These are phyloP conservation scores for Mychonastes homosphaera DNA, from an alignment of 139 green algal genomes.

Conservation along the genomic window DNA sequence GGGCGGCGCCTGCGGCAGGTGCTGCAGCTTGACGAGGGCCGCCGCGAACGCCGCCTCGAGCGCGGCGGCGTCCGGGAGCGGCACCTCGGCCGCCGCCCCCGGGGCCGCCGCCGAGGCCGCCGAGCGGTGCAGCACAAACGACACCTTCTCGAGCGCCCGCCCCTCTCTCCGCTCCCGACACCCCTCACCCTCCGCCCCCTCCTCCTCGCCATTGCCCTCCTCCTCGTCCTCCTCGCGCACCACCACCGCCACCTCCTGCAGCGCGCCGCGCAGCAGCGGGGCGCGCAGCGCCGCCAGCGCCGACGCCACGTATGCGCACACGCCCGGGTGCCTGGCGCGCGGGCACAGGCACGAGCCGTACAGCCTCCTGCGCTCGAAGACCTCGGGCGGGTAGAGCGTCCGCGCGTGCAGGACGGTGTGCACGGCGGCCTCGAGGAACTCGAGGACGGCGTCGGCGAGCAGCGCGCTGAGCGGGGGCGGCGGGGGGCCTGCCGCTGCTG, in stretches of 20 bases:
- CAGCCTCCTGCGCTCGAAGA: slow-evolving; percentile 28
- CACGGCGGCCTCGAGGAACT: slow-evolving; percentile 37
- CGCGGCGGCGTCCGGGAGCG: slow-evolving; percentile 9
- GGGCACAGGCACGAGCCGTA: slow-evolving; percentile 15
- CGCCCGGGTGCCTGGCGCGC: slow-evolving; percentile 27
- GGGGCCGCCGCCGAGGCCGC: not conserved
- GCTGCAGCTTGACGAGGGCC: slow-evolving; percentile 30
- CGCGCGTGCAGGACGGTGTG: slow-evolving; percentile 21
- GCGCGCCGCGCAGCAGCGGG: slow-evolving; percentile 26
- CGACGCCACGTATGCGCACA: slow-evolving; percentile 29
- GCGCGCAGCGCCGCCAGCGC: slow-evolving; percentile 14
- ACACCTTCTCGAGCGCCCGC: slow-evolving; percentile 19
- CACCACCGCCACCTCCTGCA: slow-evolving; percentile 46
- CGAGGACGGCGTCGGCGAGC: slow-evolving; percentile 9
- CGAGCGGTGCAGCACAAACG: slow-evolving; percentile 25
- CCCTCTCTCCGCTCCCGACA: too few relatives aligned
- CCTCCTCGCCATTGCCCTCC: too few relatives aligned
- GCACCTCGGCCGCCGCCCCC: not conserved
- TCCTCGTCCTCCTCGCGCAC: too few relatives aligned
- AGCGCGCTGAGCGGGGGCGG: too few relatives aligned
- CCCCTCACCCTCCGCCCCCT: too few relatives aligned
- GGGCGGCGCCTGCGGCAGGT: slow-evolving; percentile 9
- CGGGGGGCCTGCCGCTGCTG: too few relatives aligned
- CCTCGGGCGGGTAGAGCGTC: slow-evolving; percentile 18
- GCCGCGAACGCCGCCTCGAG: slow-evolving; percentile 22